Evolutionary conservation across 805 yeast species (phyloP).

Genomic region (Kodamaea jinghongensis): DNA sequence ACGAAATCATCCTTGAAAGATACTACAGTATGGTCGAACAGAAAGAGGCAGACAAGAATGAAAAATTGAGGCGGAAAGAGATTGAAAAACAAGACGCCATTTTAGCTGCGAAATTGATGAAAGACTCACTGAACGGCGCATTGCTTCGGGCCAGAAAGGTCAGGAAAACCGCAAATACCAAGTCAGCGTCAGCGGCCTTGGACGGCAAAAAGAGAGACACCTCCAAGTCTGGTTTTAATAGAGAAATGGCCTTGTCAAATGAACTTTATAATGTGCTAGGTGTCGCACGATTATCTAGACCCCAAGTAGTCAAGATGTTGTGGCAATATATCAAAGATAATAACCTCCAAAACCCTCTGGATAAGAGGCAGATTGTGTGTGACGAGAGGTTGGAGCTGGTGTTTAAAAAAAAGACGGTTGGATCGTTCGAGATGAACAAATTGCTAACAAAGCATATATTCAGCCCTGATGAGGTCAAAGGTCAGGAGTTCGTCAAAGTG

Average conservation of each 20-base stretch:
- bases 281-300: constrained; percentile 48
- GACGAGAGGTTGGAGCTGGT: constrained; percentile 55
- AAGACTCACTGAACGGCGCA: constrained; percentile 21
- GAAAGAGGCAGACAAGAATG: constrained; percentile 26
- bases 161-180: constrained; percentile 15
- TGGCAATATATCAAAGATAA: constrained; percentile 71
- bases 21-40: constrained; percentile 48
- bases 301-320: constrained; percentile 64
- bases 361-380: constrained; percentile 62
- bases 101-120: constrained; percentile 51
- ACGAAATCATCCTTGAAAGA: constrained; percentile 57
- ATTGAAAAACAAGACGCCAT: constrained; percentile 49
- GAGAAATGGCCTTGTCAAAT: constrained; percentile 48
- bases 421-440: constrained; percentile 60
- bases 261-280: constrained; percentile 50
- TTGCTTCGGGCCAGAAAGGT: constrained; percentile 18
- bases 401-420: constrained; percentile 54
- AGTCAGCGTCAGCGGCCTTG: constrained; percentile 13
- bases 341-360: constrained; percentile 63
- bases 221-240: constrained; percentile 39
- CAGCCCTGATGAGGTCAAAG: constrained; percentile 28
- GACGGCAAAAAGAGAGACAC: constrained; percentile 13
- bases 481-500: constrained; percentile 6
- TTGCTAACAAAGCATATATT: constrained; percentile 50
- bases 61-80: constrained; percentile 25